Evolutionary conservation across 306 rosid genomes (phyloP).

Genomic region (Chamaecrista fasciculata): DNA sequence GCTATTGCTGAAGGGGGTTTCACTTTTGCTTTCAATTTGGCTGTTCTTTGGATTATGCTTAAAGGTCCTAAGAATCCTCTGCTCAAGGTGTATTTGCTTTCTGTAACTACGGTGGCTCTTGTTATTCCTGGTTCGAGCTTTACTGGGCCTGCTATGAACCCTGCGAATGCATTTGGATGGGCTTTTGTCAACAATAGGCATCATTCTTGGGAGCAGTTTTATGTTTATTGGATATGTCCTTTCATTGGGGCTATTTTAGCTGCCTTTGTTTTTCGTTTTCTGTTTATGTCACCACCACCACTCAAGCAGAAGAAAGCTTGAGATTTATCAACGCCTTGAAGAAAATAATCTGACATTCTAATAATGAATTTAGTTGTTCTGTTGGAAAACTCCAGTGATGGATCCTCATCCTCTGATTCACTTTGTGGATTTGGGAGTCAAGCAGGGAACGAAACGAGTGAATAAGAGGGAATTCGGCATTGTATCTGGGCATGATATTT

Average conservation of each 20-base stretch:
- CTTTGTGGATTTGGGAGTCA: neutral
- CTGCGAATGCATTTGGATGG: slow-evolving; percentile 79
- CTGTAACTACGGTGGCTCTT: slow-evolving; percentile 43
- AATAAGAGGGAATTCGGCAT: neutral
- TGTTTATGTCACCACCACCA: slow-evolving; percentile 44
- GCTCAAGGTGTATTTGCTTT: slow-evolving; percentile 48
- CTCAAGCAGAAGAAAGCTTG: slow-evolving; percentile 65
- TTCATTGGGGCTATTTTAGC: slow-evolving; percentile 51
- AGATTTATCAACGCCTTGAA: no score
- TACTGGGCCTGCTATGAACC: slow-evolving; percentile 76
- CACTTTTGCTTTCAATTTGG: slow-evolving; percentile 42
- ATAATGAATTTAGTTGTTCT: no score
- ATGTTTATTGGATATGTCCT: slow-evolving; percentile 63
- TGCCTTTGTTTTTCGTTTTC: slow-evolving; percentile 36
- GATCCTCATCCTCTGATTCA: neutral
- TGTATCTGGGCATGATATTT: neutral
- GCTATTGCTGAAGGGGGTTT: slow-evolving; percentile 52
- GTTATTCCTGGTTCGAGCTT: slow-evolving; percentile 42
- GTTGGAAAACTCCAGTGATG: no score
- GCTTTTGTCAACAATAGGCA: slow-evolving; percentile 53
- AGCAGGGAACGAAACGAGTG: neutral
- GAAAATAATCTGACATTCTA: no score
- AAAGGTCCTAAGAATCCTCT: slow-evolving; percentile 51
- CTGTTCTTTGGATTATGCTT: slow-evolving; percentile 38
- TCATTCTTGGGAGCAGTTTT: slow-evolving; percentile 56